These are phyloP conservation scores for Wickerhamomyces alni DNA, from an alignment of 805 yeast species.

Conservation along the genomic window DNA sequence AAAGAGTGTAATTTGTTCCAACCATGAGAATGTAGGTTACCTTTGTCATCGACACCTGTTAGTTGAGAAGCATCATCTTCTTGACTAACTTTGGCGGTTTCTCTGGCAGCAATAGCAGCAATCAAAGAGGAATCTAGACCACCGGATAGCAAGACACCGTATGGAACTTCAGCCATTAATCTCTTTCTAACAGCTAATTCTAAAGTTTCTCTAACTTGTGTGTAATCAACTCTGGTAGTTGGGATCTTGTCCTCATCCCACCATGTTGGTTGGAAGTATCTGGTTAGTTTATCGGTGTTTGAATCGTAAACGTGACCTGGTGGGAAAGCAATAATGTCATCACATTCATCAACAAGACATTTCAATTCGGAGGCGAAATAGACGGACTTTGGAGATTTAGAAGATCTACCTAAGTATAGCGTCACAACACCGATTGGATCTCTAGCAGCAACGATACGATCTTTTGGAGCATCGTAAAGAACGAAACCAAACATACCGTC, in stretches of 20 bases:
- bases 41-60: conserved; percentile 89
- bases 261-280: conserved; percentile 94
- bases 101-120: conserved; percentile 96
- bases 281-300: conserved; percentile 71
- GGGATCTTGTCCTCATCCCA: conserved; percentile 81
- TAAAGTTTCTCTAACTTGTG: conserved; percentile 65
- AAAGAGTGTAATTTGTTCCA: conserved; percentile 88
- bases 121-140: conserved; percentile 96
- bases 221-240: conserved; percentile 66
- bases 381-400: conserved; percentile 62
- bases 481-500: conserved; percentile 99
- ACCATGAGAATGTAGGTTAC: conserved; percentile 72
- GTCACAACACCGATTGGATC: conserved; percentile 98
- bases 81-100: conserved; percentile 68
- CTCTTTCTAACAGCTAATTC: conserved; percentile 98
- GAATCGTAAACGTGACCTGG: conserved; percentile 98
- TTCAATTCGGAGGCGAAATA: conserved; percentile 94
- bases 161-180: conserved; percentile 99
- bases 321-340: conserved; percentile 87
- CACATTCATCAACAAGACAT: conserved; percentile 93
- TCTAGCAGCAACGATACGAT: conserved; percentile 93
- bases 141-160: conserved; percentile 95
- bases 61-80: conserved; percentile 49
- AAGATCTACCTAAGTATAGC: conserved; percentile 85
- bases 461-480: conserved; percentile 74